Base-by-base conservation (phyloP, 2,329 filamentous ascomycete species). In the Capronia coronata region DNA sequence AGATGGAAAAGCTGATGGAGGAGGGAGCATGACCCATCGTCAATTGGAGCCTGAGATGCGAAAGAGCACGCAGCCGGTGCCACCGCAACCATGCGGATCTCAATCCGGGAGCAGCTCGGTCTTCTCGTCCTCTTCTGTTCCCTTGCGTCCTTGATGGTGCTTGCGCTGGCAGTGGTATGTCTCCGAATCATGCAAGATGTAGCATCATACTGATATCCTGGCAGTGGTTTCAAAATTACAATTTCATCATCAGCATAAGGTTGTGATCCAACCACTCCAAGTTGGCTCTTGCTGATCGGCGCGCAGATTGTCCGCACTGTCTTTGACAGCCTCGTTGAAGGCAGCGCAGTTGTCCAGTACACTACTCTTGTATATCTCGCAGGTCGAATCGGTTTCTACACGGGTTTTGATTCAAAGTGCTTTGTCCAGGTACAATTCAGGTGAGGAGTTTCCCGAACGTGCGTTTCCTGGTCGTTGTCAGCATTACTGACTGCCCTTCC, bases 71-170 rank as follows among this genome's bases (percentile, higher is more conserved):
- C 34, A 19, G 16, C 18, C 34, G 34, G 37, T 30, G 23, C 27
- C 27, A 29, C 42, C 50, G 51, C 50, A 47, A 51, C 27, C 23
- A 91, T 95, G 87, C 82, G 88, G 67, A 80, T 95, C 66, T 84
- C 86, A 50, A 95, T 95, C 63, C 80, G 88, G 59, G 83, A 90
- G 71, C 90, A 96, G 77, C 77, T 96, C 61, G 87, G 82, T 59
- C 75, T 83, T 66, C 76, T 95, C 57, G 87, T 95, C 62, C 73
- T 93, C 57, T 64, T 87, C 52, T 80, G 85, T 52, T 82, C 87
- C 42, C 77, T 94, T 49, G 71, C 86, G 49, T 83, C 84, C 46
- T 77, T 95, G 54, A 80, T 84, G 48, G 81, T 94, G 54, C 77
- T 95, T 54, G 82, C 87, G 13, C 78, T 95, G 55, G 87, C 89